Conservation (phyloP, 2,329 filamentous ascomycete species). For the Pestalotiopsis sp. region DNA sequence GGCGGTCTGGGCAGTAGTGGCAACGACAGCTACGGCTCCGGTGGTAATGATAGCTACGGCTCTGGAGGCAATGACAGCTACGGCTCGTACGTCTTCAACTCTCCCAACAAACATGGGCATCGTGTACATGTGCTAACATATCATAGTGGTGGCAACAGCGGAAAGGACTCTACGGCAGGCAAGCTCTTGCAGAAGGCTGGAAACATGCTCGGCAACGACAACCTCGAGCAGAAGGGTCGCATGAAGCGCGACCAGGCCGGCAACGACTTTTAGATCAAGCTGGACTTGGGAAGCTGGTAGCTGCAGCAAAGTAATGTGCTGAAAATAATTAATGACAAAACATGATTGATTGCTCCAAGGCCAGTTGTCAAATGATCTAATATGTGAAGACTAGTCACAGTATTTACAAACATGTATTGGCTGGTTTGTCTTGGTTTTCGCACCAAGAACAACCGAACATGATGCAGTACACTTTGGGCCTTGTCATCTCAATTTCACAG, state of each 20-base stretch:
- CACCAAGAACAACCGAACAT: no score
- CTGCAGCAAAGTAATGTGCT: not conserved
- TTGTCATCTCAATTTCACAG: no score
- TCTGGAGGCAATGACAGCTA: not conserved
- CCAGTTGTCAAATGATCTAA: no score
- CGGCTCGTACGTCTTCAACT: not conserved
- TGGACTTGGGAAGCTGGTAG: not conserved
- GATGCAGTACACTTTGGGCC: no score
- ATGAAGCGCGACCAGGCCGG: conserved; percentile 46
- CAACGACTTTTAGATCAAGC: conserved; percentile 18
- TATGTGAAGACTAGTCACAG: no score
- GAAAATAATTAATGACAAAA: not conserved
- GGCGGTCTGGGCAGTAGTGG: conserved; percentile 28
- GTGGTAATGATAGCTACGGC: conserved; percentile 20
- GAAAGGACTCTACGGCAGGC: conserved; percentile 41
- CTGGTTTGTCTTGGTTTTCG: no score
- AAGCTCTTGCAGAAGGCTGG: conserved; percentile 63
- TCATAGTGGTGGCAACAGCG: conserved; percentile 20
- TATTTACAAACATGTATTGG: no score
- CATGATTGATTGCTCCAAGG: not conserved
- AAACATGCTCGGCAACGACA: conserved; percentile 46
- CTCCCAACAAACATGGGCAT: not conserved
- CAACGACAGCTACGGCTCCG: conserved; percentile 23
- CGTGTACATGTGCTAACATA: conserved; percentile 19
- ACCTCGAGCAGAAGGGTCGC: conserved; percentile 49